These are phyloP conservation scores for Trichoderma sp. DNA, from an alignment of 2,329 filamentous ascomycete genomes.

Conservation along the genomic window DNA sequence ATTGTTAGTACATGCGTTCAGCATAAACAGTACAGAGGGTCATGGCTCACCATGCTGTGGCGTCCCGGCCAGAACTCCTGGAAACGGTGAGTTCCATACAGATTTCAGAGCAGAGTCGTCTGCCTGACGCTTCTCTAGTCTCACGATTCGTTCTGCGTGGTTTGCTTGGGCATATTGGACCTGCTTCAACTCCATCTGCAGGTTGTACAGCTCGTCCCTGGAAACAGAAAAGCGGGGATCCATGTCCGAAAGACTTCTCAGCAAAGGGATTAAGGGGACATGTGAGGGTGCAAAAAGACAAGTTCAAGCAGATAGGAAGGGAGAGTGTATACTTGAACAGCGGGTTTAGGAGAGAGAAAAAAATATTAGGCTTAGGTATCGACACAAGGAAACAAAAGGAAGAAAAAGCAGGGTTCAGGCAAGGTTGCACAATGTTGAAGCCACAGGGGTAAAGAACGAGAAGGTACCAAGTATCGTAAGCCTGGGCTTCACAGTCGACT, in stretches of 20 bases:
- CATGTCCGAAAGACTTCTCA: slow-evolving; percentile 47
- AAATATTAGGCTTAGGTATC: slow-evolving; percentile 1
- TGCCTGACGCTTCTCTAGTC: slow-evolving; percentile 64
- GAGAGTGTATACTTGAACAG: not conserved
- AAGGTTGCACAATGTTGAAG: not conserved
- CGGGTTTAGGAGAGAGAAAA: not conserved
- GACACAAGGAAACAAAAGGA: not conserved
- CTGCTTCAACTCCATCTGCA: slow-evolving; percentile 70
- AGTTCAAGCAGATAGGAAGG: not conserved
- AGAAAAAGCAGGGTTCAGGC: not conserved
- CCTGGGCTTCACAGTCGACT: not conserved
- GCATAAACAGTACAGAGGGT: not conserved
- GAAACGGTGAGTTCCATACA: slow-evolving; percentile 92
- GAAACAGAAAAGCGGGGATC: slow-evolving; percentile 59
- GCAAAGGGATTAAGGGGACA: not conserved
- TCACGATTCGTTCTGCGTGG: slow-evolving; percentile 59
- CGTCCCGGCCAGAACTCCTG: slow-evolving; percentile 76
- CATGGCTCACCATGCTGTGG: slow-evolving; percentile 74
- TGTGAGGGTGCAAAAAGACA: not conserved
- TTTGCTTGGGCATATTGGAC: slow-evolving; percentile 61
- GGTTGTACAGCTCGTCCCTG: slow-evolving; percentile 63
- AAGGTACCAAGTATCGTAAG: not conserved
- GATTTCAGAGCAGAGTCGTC: slow-evolving; percentile 72
- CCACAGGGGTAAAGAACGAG: not conserved
- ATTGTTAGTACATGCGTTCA: slow-evolving; percentile 1